Base-by-base conservation (phyloP, 352 stramenopile species). In the Phytophthora tubulina region DNA sequence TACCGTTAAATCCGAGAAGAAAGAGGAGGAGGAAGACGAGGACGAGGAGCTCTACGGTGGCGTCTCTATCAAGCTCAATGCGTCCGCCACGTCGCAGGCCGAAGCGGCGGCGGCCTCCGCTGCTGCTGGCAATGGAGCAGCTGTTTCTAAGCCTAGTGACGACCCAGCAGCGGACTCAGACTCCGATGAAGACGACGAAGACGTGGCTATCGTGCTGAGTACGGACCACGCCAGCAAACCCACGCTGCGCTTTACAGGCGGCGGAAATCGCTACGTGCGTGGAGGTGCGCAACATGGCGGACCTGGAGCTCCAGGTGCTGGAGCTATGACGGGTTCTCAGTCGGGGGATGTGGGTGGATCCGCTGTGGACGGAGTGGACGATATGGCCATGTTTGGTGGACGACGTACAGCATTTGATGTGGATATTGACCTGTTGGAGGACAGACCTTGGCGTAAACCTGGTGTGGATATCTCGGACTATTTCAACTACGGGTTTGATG, bases 401-500 rank as follows among this genome's bases (percentile, higher is more conserved):
- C 85, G 89, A 35, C 86, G 89, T 48, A 98, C 90, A 8, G 93
- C 93, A 2, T 98, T 98, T 58, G 93, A 97, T 61, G 89, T 98
- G 46, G 91, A 97, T 64, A 97, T 98, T 51, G 92, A 98, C 62
- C 86, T 93, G 64, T 76, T 98, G 17, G 92, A 97, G 50, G 92
- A 98, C 68, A 88, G 96, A 61, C 93, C 92, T 10, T 98, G 93
- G 93, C 86, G 93, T 8, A 95, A 97, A 62, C 91, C 90, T 1
- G 91, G 92, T 31, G 89, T 97, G 30, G 93, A 98, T 79, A 96
- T 98, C 63, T 96, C 89, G 15, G 92, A 98, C 78, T 98, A 97
- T 71, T 98, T 98, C 62, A 98, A 98, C 77, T 98, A 98, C 63
- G 93, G 92, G 13, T 98, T 98, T 72, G 93, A 96, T 59, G 93